Evolutionary conservation across 108 stramenopile species (phyloP), one percentile per base, ranked within the genome.

Genomic region (Cyclotella atomus): DNA sequence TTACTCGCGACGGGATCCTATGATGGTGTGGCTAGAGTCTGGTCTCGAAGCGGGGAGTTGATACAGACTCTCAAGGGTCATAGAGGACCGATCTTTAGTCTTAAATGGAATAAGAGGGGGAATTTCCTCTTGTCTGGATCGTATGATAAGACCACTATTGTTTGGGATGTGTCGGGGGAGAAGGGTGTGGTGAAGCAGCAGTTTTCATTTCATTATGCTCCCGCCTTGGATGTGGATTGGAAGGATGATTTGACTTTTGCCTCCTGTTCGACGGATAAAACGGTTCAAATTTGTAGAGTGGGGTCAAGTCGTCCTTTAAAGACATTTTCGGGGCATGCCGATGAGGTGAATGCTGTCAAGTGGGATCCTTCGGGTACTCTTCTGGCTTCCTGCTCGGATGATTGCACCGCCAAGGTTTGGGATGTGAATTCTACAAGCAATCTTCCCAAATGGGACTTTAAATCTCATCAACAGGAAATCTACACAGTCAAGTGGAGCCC

Each of bases 401-500:
- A 98, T 84, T 91, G 90, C 64, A 97, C 98, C 21, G 98, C 97
- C 64, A 98, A 98, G 84, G 90, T 98, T 0, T 95, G 95, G 94
- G 91, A 91, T 65, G 83, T 93, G 1, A 77, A 75, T 34, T 87
- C 84, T 36, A 73, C 80, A 44, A 75, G 85, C 46, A 73, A 59
- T 65, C 77, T 84, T 10, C 92, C 93, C 10, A 66, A 95, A 66
- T 88, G 93, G 59, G 96, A 97, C 68, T 90, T 98, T 49, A 89
- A 85, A 72, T 86, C 85, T 53, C 98, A 98, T 75, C 85, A 84
- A 61, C 94, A 96, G 83, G 98, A 98, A 64, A 97, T 98, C 55
- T 97, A 97, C 85, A 97, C 97, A 36, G 89, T 97, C 45, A 95
- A 96, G 77, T 98, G 98, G 98, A 91, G 93, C 71, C 96, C 98